phyloP scores from a whole-genome alignment of 306 rosid genomes.

The Luffa acutangula region DNA sequence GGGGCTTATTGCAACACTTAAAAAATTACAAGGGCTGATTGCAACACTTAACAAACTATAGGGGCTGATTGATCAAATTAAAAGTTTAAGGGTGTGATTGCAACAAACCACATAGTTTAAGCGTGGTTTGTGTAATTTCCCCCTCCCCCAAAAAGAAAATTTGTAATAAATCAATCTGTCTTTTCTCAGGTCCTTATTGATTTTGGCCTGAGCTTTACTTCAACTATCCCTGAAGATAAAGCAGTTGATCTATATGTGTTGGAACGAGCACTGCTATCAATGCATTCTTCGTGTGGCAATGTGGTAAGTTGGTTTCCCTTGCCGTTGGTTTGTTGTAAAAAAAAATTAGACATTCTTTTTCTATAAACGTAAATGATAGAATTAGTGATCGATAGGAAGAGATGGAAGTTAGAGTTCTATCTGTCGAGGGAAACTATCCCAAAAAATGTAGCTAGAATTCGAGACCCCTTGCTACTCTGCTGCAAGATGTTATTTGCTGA shows the following conservation, averaged over 20 bases:
- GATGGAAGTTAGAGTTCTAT: background rate
- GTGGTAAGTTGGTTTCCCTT: slow-evolving; percentile 39
- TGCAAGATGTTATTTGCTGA: background rate
- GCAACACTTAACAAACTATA: no score
- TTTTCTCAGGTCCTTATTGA: slow-evolving; percentile 63
- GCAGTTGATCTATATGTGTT: slow-evolving; percentile 87
- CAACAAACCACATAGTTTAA: no score
- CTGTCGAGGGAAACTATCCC: background rate
- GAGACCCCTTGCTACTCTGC: background rate
- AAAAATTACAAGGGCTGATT: no score
- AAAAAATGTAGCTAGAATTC: background rate
- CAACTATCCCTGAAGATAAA: slow-evolving; percentile 83
- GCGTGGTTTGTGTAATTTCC: no score
- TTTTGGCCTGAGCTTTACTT: slow-evolving; percentile 85
- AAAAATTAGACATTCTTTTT: background rate
- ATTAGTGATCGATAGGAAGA: background rate
- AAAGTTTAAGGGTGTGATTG: no score
- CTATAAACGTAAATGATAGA: background rate
- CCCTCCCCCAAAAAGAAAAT: no score
- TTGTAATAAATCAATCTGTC: slow-evolving; percentile 13
- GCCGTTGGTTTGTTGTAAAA: background rate
- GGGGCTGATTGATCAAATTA: no score
- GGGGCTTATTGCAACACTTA: no score
- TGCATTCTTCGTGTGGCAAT: slow-evolving; percentile 90
- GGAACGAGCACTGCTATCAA: slow-evolving; percentile 79